Percentiles rank a stretch among this genome's conserved stretches.
phyloP scores from a whole-genome alignment of 2,329 filamentous ascomycete species.

The Dryadomyces quercivorus region DNA sequence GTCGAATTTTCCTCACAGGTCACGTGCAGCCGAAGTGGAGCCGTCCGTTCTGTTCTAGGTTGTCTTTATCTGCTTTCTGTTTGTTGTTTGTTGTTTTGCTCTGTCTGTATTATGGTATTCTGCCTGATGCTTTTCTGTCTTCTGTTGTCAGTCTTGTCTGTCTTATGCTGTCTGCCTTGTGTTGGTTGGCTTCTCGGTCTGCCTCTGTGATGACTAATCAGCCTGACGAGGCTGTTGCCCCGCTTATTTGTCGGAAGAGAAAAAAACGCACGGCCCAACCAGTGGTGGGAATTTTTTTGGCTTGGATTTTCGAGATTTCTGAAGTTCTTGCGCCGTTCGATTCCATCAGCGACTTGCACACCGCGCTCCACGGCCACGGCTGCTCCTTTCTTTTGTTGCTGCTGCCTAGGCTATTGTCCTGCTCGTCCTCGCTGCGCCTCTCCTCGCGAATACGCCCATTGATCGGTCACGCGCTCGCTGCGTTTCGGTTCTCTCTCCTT shows the following conservation, averaged over 20 bases:
- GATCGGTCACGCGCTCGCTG: background rate
- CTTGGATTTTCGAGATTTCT: background rate
- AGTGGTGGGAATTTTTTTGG: conserved; percentile 4
- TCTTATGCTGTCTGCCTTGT: too few relatives aligned
- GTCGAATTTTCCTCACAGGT: too few relatives aligned
- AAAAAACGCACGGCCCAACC: conserved; percentile 10
- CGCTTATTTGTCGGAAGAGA: background rate
- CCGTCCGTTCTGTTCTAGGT: too few relatives aligned
- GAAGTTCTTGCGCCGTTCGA: background rate
- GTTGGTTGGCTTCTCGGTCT: too few relatives aligned
- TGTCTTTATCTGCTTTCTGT: too few relatives aligned
- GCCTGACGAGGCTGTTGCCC: background rate
- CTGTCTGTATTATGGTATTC: too few relatives aligned
- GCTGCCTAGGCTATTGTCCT: too few relatives aligned
- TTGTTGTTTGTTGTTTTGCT: too few relatives aligned
- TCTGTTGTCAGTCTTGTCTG: too few relatives aligned
- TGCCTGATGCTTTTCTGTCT: too few relatives aligned
- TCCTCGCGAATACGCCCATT: background rate
- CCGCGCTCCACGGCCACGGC: background rate
- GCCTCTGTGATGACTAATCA: background rate
- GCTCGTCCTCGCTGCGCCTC: background rate
- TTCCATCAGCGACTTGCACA: background rate
- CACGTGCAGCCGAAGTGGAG: too few relatives aligned
- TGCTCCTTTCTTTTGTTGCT: background rate
- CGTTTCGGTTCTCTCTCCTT: background rate